Base-by-base conservation (phyloP, 1,139 yeast species). In the Maudiozyma humilis region DNA sequence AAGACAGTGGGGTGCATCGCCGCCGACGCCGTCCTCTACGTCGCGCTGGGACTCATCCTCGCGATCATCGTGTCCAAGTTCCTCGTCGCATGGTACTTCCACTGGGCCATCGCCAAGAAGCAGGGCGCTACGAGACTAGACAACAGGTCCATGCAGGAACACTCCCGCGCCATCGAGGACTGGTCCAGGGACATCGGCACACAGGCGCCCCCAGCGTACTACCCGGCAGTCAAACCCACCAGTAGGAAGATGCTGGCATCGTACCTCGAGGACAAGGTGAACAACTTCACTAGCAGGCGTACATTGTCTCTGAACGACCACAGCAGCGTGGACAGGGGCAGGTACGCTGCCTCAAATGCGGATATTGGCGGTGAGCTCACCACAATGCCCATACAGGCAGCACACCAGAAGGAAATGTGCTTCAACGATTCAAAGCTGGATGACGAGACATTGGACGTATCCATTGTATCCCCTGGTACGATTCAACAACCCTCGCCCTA, bases 1-100 rank as follows among this genome's bases (percentile, higher is more conserved):
- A 88, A 86, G 44, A 79, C 95, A 12, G 79, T 91, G 57, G 98
- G 98, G n/a, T 91, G 98, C 66, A 80, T 91, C 63, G 95, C 96
- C 0, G 86, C 96, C 1, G 71, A 77, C 49, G 79, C 88, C 40
- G 96, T 89, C 2, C 73, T 91, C 50, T 78, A 79, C 54, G 75
- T 82, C 14, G 84, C 96, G 0, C 72, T 91, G 59, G 81, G 84
- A 12, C 86, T 91, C 63, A 89, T 91, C 57, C 72, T 91, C 47
- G 75, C 94, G 1, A 78, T 89, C 46, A 95, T 88, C 25, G 63
- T 78, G 35, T 70, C 72, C 38, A 89, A 88, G 66, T 91, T 91
- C 57, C 46, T 82, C 15, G 71, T 89, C 66, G 97, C 97, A 0
- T 81, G 93, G 63, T 87, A 87, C 63, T 91, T 83, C 69, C 78